Evolutionary conservation across 2,329 filamentous ascomycete genomes (phyloP).

Genomic region (Xylariomycetidae sp.): DNA sequence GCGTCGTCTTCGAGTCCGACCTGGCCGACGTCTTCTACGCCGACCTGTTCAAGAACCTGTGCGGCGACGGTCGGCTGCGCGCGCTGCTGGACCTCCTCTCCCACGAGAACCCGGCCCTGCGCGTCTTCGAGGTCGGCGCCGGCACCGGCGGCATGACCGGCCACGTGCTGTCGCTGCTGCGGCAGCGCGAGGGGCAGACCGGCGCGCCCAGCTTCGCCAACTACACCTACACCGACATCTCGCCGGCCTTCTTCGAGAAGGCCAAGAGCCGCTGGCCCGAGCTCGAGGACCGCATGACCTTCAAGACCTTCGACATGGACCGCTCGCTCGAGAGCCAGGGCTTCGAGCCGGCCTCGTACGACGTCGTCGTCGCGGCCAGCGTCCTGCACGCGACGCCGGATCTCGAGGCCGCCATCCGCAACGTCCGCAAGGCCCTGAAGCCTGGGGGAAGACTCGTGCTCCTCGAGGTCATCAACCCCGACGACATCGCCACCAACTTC

Average conservation of each 20-base stretch:
- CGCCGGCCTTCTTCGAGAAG: conserved; percentile 31
- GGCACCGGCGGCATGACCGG: conserved; percentile 12
- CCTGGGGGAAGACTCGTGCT: conserved; percentile 12
- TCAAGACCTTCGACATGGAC: conserved; percentile 8
- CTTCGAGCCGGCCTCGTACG: conserved; percentile 2
- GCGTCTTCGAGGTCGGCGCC: conserved; percentile 12
- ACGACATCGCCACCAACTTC: conserved; percentile 18
- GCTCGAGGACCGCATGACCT: conserved; percentile 10
- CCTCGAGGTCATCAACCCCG: conserved; percentile 4
- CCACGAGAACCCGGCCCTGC: conserved; percentile 7
- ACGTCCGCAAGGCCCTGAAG: conserved; percentile 14
- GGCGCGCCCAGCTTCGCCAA: conserved; percentile 2
- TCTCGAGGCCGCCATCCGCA: conserved; percentile 10
- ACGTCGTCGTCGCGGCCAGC: conserved; percentile 8
- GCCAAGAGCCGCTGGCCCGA: conserved; percentile 22
- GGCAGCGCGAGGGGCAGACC: background rate
- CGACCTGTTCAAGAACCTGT: conserved; percentile 26
- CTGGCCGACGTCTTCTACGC: conserved; percentile 30
- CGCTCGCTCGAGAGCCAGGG: conserved; percentile 3
- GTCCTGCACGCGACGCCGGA: conserved; percentile 19
- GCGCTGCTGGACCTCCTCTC: too few species aligned
- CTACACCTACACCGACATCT: conserved; percentile 37
- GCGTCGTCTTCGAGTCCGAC: conserved; percentile 30
- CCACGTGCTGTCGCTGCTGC: conserved; percentile 19
- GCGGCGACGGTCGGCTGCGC: background rate